Evolutionary conservation across 1,139 yeast genomes (phyloP), one percentile per base, ranked within the genome.

Genomic region (Zhuliangozyma parablackwelliae): DNA sequence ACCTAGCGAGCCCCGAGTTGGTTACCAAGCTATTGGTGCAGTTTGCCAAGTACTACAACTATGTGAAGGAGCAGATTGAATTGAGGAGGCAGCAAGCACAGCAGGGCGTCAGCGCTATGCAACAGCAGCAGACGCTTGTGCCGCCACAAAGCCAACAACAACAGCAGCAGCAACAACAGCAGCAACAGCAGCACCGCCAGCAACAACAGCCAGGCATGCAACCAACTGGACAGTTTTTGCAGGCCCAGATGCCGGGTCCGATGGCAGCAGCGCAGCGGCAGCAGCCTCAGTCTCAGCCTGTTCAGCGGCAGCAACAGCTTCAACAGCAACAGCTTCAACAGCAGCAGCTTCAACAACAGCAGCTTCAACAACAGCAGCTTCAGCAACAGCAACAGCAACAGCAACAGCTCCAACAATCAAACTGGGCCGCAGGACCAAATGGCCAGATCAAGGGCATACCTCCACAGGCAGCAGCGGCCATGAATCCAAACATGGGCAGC

Each of bases 21-120:
- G 65, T 86, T 35, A 86, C 79, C 36, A 83, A 82, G 56, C 74
- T 88, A 38, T 76, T 81, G 43, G 65, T 72, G 34, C 95, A 87
- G 50, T 80, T 85, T 44, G 83, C 80, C 42, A 78, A 82, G 51
- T 87, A 83, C 54, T 80, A 85, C 60, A 80, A 78, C 41, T 83
- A 78, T 57, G 89, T 87, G 41, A 78, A 79, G 45, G 72, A 66
- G 33, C 74, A 69, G 41, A 55, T 69, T 38, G 54, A 56, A 16
- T 41, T 49, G n/a, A 56, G 72, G 42, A 59, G 66, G 40, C 46
- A 54, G 36, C 53, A 51, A 31, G 53, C 49, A 26, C 60, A 54
- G 32, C 59, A 27, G 27, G 31, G 33, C 11, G 24, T 23, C 9
- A 9, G 24, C 24, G 26, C 29, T 10, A 29, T 28, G 7, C 42